Evolutionary conservation across 495 filamentous ascomycete species (phyloP).

Genomic region (Choiromyces venosus): DNA sequence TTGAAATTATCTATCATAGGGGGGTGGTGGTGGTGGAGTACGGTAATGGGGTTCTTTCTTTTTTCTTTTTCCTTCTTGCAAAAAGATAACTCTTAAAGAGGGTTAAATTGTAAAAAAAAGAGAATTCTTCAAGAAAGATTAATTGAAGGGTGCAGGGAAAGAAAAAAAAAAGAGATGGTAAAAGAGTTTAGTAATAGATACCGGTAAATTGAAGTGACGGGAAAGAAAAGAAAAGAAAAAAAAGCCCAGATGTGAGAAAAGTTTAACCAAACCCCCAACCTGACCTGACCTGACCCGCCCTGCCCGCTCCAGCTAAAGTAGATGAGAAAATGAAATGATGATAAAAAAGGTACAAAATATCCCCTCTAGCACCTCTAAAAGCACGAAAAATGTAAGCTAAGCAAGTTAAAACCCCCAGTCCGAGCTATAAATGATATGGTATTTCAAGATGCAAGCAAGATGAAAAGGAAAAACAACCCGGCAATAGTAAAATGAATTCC

Average conservation of each 20-base stretch:
- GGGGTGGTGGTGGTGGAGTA: too few relatives aligned
- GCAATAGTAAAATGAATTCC: background rate
- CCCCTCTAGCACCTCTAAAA: background rate
- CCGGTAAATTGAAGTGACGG: background rate
- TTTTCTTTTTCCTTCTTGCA: background rate
- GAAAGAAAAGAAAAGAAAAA: conserved; percentile 8
- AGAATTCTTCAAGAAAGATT: conserved; percentile 8
- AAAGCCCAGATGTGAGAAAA: conserved; percentile 4
- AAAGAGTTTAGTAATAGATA: too few relatives aligned
- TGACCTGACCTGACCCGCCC: conserved; percentile 6
- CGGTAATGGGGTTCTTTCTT: too few relatives aligned
- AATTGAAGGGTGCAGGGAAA: conserved; percentile 4
- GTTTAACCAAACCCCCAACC: conserved; percentile 1
- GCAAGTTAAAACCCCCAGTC: background rate
- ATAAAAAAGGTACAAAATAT: conserved; percentile 13
- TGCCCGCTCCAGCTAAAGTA: conserved; percentile 10
- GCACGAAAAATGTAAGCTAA: background rate
- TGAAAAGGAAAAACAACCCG: background rate
- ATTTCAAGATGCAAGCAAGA: background rate
- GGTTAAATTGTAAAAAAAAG: background rate
- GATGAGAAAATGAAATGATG: conserved; percentile 11
- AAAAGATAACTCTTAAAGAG: too few relatives aligned
- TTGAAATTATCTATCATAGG: background rate
- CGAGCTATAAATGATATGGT: background rate
- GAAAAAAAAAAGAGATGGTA: conserved; percentile 10